Percentiles rank a stretch among this genome's conserved stretches.
phyloP scores from a whole-genome alignment of 805 yeast species.

The Kregervanrija pseudodelftensis region DNA sequence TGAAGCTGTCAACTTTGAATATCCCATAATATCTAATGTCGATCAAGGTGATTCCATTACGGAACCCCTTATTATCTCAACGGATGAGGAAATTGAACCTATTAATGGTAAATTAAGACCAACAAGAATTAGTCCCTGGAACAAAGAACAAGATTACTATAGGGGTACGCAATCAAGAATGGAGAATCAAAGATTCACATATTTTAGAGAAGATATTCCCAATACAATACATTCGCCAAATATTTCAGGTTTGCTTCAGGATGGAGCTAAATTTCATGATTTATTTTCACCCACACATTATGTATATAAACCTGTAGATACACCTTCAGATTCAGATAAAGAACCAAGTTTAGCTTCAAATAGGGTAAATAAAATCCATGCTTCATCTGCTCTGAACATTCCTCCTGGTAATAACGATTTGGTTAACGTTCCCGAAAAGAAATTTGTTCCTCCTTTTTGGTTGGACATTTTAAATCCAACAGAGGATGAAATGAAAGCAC shows the following conservation, averaged over 20 bases:
- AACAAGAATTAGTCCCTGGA: constrained; percentile 71
- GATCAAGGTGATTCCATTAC: constrained; percentile 20
- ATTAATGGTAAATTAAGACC: constrained; percentile 67
- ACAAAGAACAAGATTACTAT: constrained; percentile 19
- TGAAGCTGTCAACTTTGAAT: constrained; percentile 31
- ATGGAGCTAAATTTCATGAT: constrained; percentile 47
- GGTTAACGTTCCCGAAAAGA: constrained; percentile 1
- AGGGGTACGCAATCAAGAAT: constrained; percentile 15
- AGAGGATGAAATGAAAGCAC: constrained; percentile 91
- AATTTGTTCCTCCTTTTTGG: constrained; percentile 63
- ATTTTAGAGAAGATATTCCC: constrained; percentile 82
- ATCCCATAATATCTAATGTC: constrained; percentile 28
- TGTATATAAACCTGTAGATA: neutral
- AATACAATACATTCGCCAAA: constrained; percentile 89
- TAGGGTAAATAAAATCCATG: too few relatives aligned
- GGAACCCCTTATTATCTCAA: constrained; percentile 21
- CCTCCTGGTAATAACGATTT: neutral
- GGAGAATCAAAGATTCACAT: constrained; percentile 73
- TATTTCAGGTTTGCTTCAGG: constrained; percentile 68
- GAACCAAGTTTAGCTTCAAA: too few relatives aligned
- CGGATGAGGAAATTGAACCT: constrained; percentile 50
- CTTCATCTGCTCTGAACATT: neutral
- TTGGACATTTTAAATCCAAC: constrained; percentile 87
- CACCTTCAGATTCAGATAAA: neutral
- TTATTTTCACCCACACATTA: constrained; percentile 47